Evolutionary conservation across 164 flowering plant species (phyloP).

Genomic region (Tinospora cordifolia): DNA sequence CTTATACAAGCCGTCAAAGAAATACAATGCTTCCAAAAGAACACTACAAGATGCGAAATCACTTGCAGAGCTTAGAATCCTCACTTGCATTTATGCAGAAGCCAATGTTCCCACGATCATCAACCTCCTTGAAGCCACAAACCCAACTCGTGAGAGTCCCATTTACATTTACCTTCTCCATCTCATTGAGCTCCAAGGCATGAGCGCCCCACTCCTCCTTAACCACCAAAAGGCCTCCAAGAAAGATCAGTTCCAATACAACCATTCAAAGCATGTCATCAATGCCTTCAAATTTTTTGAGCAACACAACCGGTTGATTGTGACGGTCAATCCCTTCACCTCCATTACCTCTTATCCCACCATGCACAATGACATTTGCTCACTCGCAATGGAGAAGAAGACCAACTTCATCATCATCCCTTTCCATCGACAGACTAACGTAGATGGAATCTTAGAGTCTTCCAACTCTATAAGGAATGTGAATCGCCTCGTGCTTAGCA

Average conservation of each 20-base stretch:
- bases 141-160: constrained; percentile 7
- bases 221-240: too few relatives aligned
- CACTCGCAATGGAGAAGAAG: constrained; percentile 28
- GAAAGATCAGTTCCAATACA: neutral
- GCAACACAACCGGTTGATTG: constrained; percentile 15
- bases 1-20: constrained; percentile 1
- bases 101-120: constrained; percentile 7
- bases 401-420: constrained; percentile 40
- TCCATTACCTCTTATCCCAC: constrained; percentile 25
- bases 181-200: constrained; percentile 18
- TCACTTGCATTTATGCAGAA: constrained; percentile 14
- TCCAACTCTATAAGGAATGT: constrained; percentile 3
- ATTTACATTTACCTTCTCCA: constrained; percentile 8
- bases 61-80: constrained; percentile 6
- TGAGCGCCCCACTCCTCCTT: constrained; percentile 7
- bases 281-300: constrained; percentile 36
- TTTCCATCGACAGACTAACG: constrained; percentile 40
- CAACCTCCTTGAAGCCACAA: constrained; percentile 9
- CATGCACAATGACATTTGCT: constrained; percentile 46
- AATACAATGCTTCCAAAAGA: constrained; percentile 2
- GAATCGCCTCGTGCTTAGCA: constrained; percentile 30
- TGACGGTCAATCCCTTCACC: constrained; percentile 28
- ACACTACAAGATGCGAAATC: neutral
- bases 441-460: constrained; percentile 21
- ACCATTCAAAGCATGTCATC: constrained; percentile 20